These are phyloP conservation scores for Coemansia sp. DNA, from an alignment of 192 early-diverging fungal species.

Conservation along the genomic window DNA sequence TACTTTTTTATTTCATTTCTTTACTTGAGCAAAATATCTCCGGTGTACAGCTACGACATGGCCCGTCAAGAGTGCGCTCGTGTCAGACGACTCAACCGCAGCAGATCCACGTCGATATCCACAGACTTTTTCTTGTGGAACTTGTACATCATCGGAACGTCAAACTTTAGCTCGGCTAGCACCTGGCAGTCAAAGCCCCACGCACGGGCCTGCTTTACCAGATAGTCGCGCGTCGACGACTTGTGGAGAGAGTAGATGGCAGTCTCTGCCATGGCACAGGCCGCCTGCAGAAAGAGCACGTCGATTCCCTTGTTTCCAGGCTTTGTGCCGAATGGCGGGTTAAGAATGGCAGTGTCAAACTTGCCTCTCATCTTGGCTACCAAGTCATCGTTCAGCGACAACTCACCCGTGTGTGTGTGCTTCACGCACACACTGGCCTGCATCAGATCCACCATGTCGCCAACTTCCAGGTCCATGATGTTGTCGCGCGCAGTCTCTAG, in stretches of 20 bases:
- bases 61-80: not conserved
- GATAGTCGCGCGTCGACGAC: slow-evolving; percentile 69
- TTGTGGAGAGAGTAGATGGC: slow-evolving; percentile 80
- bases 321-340: slow-evolving; percentile 82
- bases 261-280: slow-evolving; percentile 55
- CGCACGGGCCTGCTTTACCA: slow-evolving; percentile 65
- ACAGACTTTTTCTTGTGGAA: slow-evolving; percentile 73
- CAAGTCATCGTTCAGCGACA: slow-evolving; percentile 19
- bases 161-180: slow-evolving; percentile 72
- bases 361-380: slow-evolving; percentile 49
- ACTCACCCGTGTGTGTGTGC: slow-evolving; percentile 2
- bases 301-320: slow-evolving; percentile 70
- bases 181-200: slow-evolving; percentile 73
- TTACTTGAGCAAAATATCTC: too few relatives aligned
- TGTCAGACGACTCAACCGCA: slow-evolving; percentile 51
- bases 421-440: slow-evolving; percentile 51
- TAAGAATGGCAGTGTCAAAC: slow-evolving; percentile 77
- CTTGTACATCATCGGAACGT: slow-evolving; percentile 77
- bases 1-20: too few relatives aligned
- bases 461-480: slow-evolving; percentile 55
- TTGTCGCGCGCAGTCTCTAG: slow-evolving; percentile 70
- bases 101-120: slow-evolving; percentile 70
- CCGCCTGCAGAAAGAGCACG: slow-evolving; percentile 68
- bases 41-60: too few relatives aligned
- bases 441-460: slow-evolving; percentile 64